Conservation (phyloP, 306 rosid genomes). For the Luffa aegyptiaca region DNA sequence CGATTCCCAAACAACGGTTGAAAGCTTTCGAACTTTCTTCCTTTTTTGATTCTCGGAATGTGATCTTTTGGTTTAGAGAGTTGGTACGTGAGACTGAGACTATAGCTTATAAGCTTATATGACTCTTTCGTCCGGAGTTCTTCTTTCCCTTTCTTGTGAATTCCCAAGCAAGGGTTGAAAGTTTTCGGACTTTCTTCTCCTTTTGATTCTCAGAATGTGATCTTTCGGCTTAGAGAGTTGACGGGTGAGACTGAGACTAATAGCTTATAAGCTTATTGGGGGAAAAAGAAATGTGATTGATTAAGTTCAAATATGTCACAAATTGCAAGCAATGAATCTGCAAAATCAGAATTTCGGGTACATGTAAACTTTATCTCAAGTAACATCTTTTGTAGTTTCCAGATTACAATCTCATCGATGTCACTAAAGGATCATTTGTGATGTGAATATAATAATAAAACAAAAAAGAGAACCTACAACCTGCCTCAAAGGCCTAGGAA, state of each 20-base stretch:
- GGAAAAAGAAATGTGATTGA: not conserved
- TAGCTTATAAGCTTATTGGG: not conserved
- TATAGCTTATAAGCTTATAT: not conserved
- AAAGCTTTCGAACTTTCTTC: not conserved
- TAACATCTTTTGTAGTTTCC: not conserved
- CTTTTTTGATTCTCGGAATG: not conserved
- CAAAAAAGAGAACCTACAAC: constrained; percentile 23
- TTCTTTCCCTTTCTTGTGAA: not conserved
- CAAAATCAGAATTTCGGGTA: not conserved
- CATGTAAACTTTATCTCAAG: not conserved
- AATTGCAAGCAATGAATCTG: constrained; percentile 1
- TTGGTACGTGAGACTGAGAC: not conserved
- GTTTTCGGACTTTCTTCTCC: not conserved
- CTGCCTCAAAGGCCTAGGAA: constrained; percentile 31
- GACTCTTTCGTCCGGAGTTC: not conserved
- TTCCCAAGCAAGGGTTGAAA: not conserved
- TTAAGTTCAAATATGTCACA: not conserved
- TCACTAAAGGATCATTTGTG: constrained; percentile 35
- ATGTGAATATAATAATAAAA: constrained; percentile 20
- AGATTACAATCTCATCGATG: constrained; percentile 20
- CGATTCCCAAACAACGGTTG: not conserved
- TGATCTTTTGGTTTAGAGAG: not conserved
- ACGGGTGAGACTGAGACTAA: not conserved
- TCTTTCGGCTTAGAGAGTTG: not conserved
- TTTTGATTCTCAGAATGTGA: not conserved